Evolutionary conservation across 352 stramenopile species (phyloP), one percentile per base, ranked within the genome.

Genomic region (Globisporangium alternatum): DNA sequence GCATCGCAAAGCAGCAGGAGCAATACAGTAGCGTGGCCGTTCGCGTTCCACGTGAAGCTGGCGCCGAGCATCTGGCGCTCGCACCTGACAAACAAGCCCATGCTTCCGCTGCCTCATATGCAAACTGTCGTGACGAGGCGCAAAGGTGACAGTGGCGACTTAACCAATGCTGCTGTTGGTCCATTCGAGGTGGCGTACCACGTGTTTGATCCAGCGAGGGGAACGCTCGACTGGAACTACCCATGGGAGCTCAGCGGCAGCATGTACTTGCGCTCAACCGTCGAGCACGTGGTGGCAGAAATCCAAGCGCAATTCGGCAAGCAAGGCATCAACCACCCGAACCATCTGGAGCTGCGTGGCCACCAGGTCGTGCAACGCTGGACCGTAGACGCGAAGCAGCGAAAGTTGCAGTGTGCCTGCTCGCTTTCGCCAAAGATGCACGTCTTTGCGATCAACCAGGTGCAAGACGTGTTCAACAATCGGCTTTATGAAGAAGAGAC

Each of bases 201-300:
- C 37, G 69, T 68, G 57, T 88, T 89, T 70, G 65, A 83, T 25
- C 75, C 81, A 25, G 67, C 76, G 48, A 56, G 69, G n/a, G 81
- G 79, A 6, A 31, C 17, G 4, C 68, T 77, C 33, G 89, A 97
- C 54, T 97, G 84, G 84, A 78, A 85, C 45, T 97, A 97, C 62
- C 84, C 86, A 7, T 97, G 87, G 72, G 89, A 97, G 71, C 72
- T 97, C 25, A 95, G 85, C 53, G 86, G 84, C n/a, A 89, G 80
- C 3, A 64, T 96, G 17, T 97, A 96, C 66, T 67, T 67, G 21
- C 66, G 62, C 33, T 39, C 43, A 9, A 76, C 78, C 22, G 72
- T 80, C 25, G 17, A 62, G 33, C 74, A 39, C 44, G 70, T 83
- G 43, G 58, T 84, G 31, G 52, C 57, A 22, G 76, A 41, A 28